Percentiles rank a stretch among this genome's conserved stretches.
Conservation (phyloP, 2,329 filamentous ascomycete genomes). For the Colletotrichum tropicicola region DNA sequence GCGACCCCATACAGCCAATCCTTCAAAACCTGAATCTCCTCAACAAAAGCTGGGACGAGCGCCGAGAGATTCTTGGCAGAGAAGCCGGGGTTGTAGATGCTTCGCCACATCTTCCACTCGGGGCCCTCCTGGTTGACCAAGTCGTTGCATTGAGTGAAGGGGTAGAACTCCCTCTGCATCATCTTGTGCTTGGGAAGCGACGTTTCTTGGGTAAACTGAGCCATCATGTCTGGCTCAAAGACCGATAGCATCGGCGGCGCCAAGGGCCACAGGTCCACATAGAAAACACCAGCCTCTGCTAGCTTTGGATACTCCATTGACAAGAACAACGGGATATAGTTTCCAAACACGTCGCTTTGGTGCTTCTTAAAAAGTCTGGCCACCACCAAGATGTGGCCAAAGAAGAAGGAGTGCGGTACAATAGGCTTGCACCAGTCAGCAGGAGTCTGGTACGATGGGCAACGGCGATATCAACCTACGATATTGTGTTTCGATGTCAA, state of each 20-base stretch:
- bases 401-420: conserved; percentile 36
- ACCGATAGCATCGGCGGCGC: conserved; percentile 30
- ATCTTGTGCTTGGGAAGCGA: conserved; percentile 36
- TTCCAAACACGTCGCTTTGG: conserved; percentile 34
- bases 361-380: conserved; percentile 26
- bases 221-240: conserved; percentile 31
- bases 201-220: conserved; percentile 37
- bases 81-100: conserved; percentile 45
- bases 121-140: conserved; percentile 40
- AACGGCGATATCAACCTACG: too few species aligned
- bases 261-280: conserved; percentile 40
- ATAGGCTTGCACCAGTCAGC: conserved; percentile 26
- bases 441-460: too few species aligned
- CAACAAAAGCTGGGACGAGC: conserved; percentile 45
- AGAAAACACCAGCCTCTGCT: conserved; percentile 35
- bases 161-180: conserved; percentile 38
- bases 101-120: conserved; percentile 38
- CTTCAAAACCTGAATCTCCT: conserved; percentile 45
- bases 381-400: conserved; percentile 34
- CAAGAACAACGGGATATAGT: conserved; percentile 37
- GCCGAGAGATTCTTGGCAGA: conserved; percentile 44
- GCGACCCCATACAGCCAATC: not conserved
- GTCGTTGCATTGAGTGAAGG: conserved; percentile 41
- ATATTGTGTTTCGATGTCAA: not conserved
- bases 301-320: not conserved